Evolutionary conservation across 306 rosid genomes (phyloP), one percentile per base, ranked within the genome.

Genomic region (Crotalaria pallida): DNA sequence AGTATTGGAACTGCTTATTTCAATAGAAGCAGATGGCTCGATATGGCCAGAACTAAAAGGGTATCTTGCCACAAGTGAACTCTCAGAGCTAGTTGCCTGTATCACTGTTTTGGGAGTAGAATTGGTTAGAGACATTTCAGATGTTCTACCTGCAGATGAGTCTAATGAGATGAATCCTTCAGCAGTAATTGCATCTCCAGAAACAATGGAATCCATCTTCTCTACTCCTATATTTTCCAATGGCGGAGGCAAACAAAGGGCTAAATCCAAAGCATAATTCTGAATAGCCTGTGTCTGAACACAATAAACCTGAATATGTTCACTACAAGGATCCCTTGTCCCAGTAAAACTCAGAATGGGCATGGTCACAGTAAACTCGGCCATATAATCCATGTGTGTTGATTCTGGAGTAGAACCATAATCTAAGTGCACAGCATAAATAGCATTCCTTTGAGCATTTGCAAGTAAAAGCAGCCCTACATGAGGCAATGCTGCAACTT

Each of bases 231-330:
- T 63, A 67, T 84, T 86, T 77, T 91, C 97, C 53, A 86, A 33
- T 0, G 90, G 97, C 0, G 97, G 92, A 23, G 99, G 99, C 79
- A 95, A 86, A 81, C 99, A 95, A 81, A 89, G 96, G 53, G 93
- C 82, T 60, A 95, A 86, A 69, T 95, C 93, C 89, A 95, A 85
- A 70, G 99, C 99, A 86, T 95, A 95, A 73, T 95, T 96, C 75
- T 91, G 99, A 80, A 95, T 95, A 67, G 99, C 99, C 78, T 83
- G 93, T 52, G 99, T 95, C 82, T 95, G 97, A 76, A 95, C 99
- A 79, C 99, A 95, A 86, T 89, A 95, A 73, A 95, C 96, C 87
- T 86, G 97, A 80, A 85, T 76, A 70, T 95, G 96, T 67, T 90
- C 96, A 15, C 88, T 87, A 60, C 84, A 89, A 58, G 92, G 90